Conservation (phyloP, 129 eudicot species). For the Silybum marianum region DNA sequence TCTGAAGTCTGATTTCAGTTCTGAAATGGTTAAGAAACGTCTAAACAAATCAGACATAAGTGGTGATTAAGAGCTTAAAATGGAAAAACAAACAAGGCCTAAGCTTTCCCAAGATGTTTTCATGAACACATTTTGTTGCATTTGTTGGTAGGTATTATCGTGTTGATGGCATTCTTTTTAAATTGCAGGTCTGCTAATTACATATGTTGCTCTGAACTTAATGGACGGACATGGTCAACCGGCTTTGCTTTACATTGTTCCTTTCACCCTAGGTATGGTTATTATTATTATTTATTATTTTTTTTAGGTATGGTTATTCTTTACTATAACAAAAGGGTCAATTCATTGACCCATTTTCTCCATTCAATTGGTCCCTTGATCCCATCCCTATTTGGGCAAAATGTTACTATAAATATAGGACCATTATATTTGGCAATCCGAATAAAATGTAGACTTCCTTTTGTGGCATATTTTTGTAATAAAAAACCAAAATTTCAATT, state of each 20-base stretch:
- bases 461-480: too few species aligned
- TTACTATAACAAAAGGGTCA: neutral
- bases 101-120: conserved; percentile 3
- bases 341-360: neutral
- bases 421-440: too few species aligned
- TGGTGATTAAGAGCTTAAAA: too few species aligned
- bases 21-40: too few species aligned
- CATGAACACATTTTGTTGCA: neutral
- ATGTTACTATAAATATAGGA: too few species aligned
- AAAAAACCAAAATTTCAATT: too few species aligned
- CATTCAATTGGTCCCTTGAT: neutral
- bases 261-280: conserved; percentile 75
- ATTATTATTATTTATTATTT: too few species aligned
- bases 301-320: too few species aligned
- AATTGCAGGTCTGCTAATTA: conserved; percentile 76
- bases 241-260: conserved; percentile 97
- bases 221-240: conserved; percentile 99
- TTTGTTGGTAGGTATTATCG: conserved; percentile 22
- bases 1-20: too few species aligned
- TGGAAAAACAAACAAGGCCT: too few species aligned
- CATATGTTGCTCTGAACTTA: conserved; percentile 90
- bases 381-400: neutral
- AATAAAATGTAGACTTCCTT: too few species aligned
- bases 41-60: too few species aligned
- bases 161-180: conserved; percentile 17